phyloP scores from a whole-genome alignment of 306 rosid species.

The Begonia loranthoides region DNA sequence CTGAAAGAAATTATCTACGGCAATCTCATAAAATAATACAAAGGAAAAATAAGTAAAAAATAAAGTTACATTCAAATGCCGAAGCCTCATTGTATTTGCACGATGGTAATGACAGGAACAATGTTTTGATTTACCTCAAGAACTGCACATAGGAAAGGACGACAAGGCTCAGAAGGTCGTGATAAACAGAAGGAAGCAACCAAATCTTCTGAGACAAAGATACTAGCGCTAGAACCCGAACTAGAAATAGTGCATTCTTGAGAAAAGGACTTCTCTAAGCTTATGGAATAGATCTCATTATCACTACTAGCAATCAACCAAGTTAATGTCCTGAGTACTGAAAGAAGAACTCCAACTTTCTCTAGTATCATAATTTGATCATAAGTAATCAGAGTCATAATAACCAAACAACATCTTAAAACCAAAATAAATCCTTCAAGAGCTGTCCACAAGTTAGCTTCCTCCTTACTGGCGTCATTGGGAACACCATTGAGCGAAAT shows the following conservation, averaged over 20 bases:
- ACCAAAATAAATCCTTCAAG: conserved; percentile 30
- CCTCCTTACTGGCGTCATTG: conserved; percentile 7
- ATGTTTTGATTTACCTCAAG: conserved; percentile 41
- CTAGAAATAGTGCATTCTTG: conserved; percentile 10
- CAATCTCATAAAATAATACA: no score
- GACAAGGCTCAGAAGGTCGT: conserved; percentile 29
- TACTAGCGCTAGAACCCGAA: conserved; percentile 4
- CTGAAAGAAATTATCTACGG: no score
- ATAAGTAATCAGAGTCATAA: conserved; percentile 23
- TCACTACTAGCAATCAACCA: conserved; percentile 15
- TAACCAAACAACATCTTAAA: conserved; percentile 45
- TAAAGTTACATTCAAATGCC: no score
- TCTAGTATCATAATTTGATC: conserved; percentile 21
- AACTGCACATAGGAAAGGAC: conserved; percentile 39
- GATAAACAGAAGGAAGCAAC: conserved; percentile 24
- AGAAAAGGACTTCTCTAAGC: conserved; percentile 25
- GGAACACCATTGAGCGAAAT: conserved; percentile 3
- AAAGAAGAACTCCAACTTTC: conserved; percentile 24
- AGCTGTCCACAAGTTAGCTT: conserved; percentile 16
- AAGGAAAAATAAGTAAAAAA: no score
- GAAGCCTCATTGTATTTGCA: no score
- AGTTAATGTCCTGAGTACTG: conserved; percentile 21
- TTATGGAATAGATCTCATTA: conserved; percentile 10
- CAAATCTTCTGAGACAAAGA: conserved; percentile 18
- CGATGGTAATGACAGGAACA: no score